phyloP scores from a whole-genome alignment of 176 grass and related monocot species.

The Aegilops bicornis region DNA sequence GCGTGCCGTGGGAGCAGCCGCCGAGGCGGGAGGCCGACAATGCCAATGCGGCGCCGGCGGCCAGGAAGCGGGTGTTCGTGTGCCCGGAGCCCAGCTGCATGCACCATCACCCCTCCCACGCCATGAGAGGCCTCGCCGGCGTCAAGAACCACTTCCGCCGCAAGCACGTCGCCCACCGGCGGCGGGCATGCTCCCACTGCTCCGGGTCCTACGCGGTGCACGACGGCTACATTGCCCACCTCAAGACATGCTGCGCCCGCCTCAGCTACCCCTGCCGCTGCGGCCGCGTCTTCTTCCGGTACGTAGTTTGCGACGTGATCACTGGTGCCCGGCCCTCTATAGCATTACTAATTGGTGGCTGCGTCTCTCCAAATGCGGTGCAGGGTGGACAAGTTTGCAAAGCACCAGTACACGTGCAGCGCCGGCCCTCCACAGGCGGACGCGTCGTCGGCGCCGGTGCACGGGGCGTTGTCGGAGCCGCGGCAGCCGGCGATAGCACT shows the following conservation, averaged over 20 bases:
- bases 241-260: constrained; percentile 87
- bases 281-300: constrained; percentile 85
- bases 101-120: constrained; percentile 77
- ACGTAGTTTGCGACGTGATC: background rate
- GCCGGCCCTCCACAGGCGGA: background rate
- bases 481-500: background rate
- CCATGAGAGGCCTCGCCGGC: constrained; percentile 70
- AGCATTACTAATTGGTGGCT: background rate
- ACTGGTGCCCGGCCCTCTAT: background rate
- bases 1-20: constrained; percentile 83
- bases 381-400: constrained; percentile 88
- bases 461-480: constrained; percentile 32
- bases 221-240: constrained; percentile 88
- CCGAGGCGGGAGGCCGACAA: constrained; percentile 61
- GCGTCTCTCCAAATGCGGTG: background rate
- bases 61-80: constrained; percentile 72
- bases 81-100: constrained; percentile 94
- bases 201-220: constrained; percentile 93
- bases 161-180: constrained; percentile 78
- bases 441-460: background rate
- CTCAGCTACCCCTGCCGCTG: constrained; percentile 66
- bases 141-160: constrained; percentile 97
- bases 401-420: constrained; percentile 77
- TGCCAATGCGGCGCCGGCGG: constrained; percentile 34
- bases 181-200: constrained; percentile 79